Percentiles rank a stretch among this genome's conserved stretches.
Conservation (phyloP, 2,329 filamentous ascomycete species). For the Diaporthe sp. region DNA sequence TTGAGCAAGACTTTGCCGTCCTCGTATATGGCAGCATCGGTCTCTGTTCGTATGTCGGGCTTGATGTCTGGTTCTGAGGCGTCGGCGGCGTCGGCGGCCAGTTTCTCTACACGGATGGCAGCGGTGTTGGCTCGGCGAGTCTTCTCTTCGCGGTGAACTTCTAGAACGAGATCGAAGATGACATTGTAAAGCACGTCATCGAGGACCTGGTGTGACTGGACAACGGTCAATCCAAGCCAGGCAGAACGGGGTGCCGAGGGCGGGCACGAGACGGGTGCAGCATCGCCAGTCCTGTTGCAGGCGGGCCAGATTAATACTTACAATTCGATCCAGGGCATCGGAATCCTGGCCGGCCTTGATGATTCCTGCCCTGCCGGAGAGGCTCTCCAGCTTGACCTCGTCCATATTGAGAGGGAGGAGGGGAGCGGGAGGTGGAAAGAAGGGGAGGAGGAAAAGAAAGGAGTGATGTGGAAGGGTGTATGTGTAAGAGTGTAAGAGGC, state of each 20-base stretch:
- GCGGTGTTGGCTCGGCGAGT: slow-evolving; percentile 76
- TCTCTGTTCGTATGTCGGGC: slow-evolving; percentile 72
- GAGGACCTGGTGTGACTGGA: slow-evolving; percentile 74
- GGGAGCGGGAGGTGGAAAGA: slow-evolving; percentile 26
- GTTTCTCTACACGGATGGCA: slow-evolving; percentile 74
- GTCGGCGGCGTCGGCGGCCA: slow-evolving; percentile 69
- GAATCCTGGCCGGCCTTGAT: slow-evolving; percentile 67
- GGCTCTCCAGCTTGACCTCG: slow-evolving; percentile 54
- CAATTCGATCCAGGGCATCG: slow-evolving; percentile 69
- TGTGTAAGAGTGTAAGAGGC: slow-evolving; percentile 6
- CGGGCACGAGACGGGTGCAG: not conserved
- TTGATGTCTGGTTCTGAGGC: slow-evolving; percentile 65
- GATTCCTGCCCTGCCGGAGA: slow-evolving; percentile 69
- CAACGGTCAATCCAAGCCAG: slow-evolving; percentile 31
- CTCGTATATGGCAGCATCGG: slow-evolving; percentile 77
- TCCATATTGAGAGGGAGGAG: slow-evolving; percentile 35
- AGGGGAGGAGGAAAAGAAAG: not conserved
- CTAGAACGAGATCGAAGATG: slow-evolving; percentile 80
- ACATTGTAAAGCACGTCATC: slow-evolving; percentile 84
- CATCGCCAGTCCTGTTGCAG: not conserved
- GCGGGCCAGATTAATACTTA: slow-evolving; percentile 54
- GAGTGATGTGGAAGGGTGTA: not conserved
- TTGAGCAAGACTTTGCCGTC: slow-evolving; percentile 78
- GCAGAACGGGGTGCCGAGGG: not conserved
- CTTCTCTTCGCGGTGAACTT: slow-evolving; percentile 85